A percentile compares a stretch with the other conserved stretches of the same genome.
Evolutionary conservation across 2,329 filamentous ascomycete species (phyloP).

Genomic region (Ciborinia camelliae): DNA sequence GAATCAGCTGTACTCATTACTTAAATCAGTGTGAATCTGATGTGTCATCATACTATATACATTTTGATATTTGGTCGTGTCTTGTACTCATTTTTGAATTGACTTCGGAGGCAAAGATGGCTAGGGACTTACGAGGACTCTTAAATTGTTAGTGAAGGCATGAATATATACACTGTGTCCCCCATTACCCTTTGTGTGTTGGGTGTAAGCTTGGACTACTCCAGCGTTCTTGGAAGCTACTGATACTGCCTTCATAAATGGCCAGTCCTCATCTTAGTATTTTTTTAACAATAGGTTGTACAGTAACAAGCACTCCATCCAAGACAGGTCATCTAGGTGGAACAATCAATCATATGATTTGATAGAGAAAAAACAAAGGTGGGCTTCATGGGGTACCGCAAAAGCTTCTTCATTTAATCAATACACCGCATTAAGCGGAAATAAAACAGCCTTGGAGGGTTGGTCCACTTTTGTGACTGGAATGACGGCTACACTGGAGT

Average conservation of each 20-base stretch:
- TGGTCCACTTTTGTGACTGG: conserved; percentile 44
- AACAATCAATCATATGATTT: not conserved
- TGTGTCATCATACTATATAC: not conserved
- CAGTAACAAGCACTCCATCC: conserved; percentile 46
- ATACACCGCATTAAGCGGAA: conserved; percentile 32
- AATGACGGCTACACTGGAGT: conserved; percentile 39
- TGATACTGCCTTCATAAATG: conserved; percentile 31
- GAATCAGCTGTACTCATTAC: not conserved
- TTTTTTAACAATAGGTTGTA: conserved; percentile 52
- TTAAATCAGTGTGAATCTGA: not conserved
- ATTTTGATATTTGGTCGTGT: not conserved
- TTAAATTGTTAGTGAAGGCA: not conserved
- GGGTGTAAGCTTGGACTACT: not conserved
- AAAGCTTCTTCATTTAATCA: conserved; percentile 30
- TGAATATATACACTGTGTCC: not conserved
- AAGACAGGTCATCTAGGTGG: conserved; percentile 44
- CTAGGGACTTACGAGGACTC: not conserved
- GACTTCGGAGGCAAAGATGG: not conserved
- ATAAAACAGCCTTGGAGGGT: conserved; percentile 24
- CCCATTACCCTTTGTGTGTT: not conserved
- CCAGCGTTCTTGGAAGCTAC: conserved; percentile 23
- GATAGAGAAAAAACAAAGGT: not conserved
- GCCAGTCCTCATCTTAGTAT: conserved; percentile 52
- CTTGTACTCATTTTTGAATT: not conserved
- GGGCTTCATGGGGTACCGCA: conserved; percentile 10